A percentile compares a stretch with the other conserved stretches of the same genome.
These are phyloP conservation scores for Mycosphaerella sp. DNA, from an alignment of 2,329 filamentous ascomycete species.

Conservation along the genomic window DNA sequence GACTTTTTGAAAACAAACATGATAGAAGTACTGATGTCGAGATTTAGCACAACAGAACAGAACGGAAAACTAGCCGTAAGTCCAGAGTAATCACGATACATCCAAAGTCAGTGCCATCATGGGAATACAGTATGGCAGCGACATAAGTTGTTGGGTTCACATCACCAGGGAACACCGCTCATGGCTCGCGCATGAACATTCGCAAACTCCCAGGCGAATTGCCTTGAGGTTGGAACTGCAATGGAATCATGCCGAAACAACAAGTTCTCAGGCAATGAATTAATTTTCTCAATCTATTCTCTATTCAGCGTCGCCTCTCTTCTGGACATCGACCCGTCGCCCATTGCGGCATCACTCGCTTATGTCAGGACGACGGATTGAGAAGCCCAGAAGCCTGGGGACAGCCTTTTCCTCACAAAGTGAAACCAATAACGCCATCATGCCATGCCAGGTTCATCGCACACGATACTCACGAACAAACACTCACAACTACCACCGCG, in stretches of 20 bases:
- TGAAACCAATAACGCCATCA: not conserved
- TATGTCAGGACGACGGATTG: not conserved
- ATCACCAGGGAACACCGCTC: too few relatives aligned
- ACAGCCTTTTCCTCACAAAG: not conserved
- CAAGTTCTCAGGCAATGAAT: not conserved
- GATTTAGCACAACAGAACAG: not conserved
- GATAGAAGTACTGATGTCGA: not conserved
- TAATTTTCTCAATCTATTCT: not conserved
- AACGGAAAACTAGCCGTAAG: not conserved
- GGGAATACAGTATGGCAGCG: not conserved
- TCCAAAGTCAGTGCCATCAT: not conserved
- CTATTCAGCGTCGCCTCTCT: not conserved
- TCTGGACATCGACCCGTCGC: not conserved
- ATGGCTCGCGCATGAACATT: too few relatives aligned
- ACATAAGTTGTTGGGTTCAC: not conserved
- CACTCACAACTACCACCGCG: not conserved
- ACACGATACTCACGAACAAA: not conserved
- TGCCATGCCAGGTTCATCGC: not conserved
- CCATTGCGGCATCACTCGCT: not conserved
- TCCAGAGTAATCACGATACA: not conserved
- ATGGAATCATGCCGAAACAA: not conserved
- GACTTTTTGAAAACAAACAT: not conserved
- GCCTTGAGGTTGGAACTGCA: too few relatives aligned
- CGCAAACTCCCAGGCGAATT: too few relatives aligned
- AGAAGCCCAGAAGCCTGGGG: not conserved